Evolutionary conservation across 2,329 filamentous ascomycete genomes (phyloP), one percentile per base, ranked within the genome.

Genomic region (Trichophaea hybrida): DNA sequence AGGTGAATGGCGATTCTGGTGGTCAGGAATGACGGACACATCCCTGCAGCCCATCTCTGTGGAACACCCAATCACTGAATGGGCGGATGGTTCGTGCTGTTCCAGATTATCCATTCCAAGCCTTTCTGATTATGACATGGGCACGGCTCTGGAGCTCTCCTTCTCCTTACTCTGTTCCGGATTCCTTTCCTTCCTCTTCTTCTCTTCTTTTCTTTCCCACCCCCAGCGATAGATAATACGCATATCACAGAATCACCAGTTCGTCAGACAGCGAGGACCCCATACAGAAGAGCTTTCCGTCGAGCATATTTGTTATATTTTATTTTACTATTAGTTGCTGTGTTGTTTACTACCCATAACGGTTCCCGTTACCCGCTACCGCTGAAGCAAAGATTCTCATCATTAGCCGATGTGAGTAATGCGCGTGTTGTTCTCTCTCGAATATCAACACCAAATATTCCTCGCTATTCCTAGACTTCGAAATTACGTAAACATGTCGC

Each of bases 371-470:
- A 35, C 13, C 50, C 50, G 50, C 31, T 32, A n/a, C 50, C 33
- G 50, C 13, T 32, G 31, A 53, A 33, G 4, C 31, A 12, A 53
- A 13, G 12, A 35, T 35, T 37, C 50, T 37, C 32, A 32, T 37
- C 32, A 37, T 32, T 53, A 35, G 50, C 50, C 50, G 50, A 53
- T 53, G 50, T 53, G 50, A 53, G 50, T 53, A 37, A 53, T 37
- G 37, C 15, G 7, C 44, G 13, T 24, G 44, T 48, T 17, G 10
- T 49, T 17, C 15, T 49, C 15, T 49, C 8, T 15, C 38, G 38
- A 43, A 10, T 43, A 43, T 43, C 2, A 43, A 10, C 38, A 43
- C 38, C n/a, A 24, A 24, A 24, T 24, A 24, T 24, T 24, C 24
- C 24, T 24, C 24, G 24, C 24, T 24, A 24, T 24, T 24, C 24